phyloP scores from a whole-genome alignment of 2,329 filamentous ascomycete genomes.

The Camptophora hylomeconis region DNA sequence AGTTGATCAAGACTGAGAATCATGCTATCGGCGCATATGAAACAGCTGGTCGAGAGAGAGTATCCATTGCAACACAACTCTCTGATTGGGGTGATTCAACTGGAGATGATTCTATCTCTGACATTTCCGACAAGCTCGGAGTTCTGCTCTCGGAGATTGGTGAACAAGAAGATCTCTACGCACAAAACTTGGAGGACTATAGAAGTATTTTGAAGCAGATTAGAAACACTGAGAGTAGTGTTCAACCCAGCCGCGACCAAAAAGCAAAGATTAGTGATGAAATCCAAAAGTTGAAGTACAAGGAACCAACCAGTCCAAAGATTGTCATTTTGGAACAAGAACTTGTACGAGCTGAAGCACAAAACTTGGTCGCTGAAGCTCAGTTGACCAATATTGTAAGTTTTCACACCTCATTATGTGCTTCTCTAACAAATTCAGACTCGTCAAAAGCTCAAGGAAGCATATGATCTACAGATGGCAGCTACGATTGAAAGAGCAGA shows the following conservation, averaged over 20 bases:
- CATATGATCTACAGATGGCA: constrained; percentile 76
- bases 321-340: constrained; percentile 86
- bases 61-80: constrained; percentile 75
- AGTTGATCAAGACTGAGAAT: constrained; percentile 91
- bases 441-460: constrained; percentile 89
- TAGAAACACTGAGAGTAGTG: constrained; percentile 86
- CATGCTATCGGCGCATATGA: constrained; percentile 75
- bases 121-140: constrained; percentile 90
- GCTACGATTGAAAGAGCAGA: constrained; percentile 91
- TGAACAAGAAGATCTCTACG: constrained; percentile 82
- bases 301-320: constrained; percentile 74
- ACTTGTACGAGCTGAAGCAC: constrained; percentile 86
- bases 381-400: constrained; percentile 87
- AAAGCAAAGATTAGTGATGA: constrained; percentile 85
- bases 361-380: constrained; percentile 90
- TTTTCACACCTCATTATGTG: constrained; percentile 14
- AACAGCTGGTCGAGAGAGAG: constrained; percentile 68
- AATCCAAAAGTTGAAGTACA: constrained; percentile 80
- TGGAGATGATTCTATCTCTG: constrained; percentile 70
- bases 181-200: constrained; percentile 76
- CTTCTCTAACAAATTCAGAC: constrained; percentile 46
- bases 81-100: constrained; percentile 95
- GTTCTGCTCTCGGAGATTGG: constrained; percentile 86
- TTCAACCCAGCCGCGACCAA: constrained; percentile 80
- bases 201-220: constrained; percentile 76